These are phyloP conservation scores for Vicia sativa DNA, from an alignment of 306 rosid species.

Conservation along the genomic window DNA sequence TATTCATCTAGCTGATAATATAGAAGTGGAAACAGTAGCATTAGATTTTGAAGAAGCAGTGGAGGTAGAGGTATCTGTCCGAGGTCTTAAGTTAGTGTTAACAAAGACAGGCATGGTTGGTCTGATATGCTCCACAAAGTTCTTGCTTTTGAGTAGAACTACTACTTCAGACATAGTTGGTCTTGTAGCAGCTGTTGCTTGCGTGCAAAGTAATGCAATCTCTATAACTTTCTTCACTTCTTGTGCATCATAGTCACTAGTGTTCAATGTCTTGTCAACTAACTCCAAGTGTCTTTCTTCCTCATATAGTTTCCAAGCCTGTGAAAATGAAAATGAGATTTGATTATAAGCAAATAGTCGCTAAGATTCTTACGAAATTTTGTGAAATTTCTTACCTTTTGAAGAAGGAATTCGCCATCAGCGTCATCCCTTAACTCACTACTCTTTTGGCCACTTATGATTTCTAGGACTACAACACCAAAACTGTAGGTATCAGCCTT, in stretches of 20 bases:
- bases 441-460: slow-evolving; percentile 62
- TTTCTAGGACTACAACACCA: slow-evolving; percentile 72
- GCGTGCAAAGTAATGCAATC: slow-evolving; percentile 59
- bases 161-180: slow-evolving; percentile 66
- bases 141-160: slow-evolving; percentile 51
- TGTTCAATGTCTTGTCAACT: slow-evolving; percentile 47
- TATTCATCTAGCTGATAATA: slow-evolving; percentile 48
- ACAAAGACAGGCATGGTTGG: slow-evolving; percentile 59
- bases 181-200: slow-evolving; percentile 51
- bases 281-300: slow-evolving; percentile 40
- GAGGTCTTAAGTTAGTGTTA: slow-evolving; percentile 35
- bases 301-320: slow-evolving; percentile 69
- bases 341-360: neutral
- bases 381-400: slow-evolving; percentile 53
- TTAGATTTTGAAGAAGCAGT: slow-evolving; percentile 49
- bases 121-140: slow-evolving; percentile 28
- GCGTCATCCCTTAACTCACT: slow-evolving; percentile 45
- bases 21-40: slow-evolving; percentile 58
- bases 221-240: slow-evolving; percentile 50
- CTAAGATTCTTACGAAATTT: neutral
- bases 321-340: neutral
- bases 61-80: slow-evolving; percentile 47
- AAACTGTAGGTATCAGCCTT: slow-evolving; percentile 74
- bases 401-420: slow-evolving; percentile 63
- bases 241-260: slow-evolving; percentile 47